Conservation (phyloP, 129 eudicot species). For the Tagetes erecta region DNA sequence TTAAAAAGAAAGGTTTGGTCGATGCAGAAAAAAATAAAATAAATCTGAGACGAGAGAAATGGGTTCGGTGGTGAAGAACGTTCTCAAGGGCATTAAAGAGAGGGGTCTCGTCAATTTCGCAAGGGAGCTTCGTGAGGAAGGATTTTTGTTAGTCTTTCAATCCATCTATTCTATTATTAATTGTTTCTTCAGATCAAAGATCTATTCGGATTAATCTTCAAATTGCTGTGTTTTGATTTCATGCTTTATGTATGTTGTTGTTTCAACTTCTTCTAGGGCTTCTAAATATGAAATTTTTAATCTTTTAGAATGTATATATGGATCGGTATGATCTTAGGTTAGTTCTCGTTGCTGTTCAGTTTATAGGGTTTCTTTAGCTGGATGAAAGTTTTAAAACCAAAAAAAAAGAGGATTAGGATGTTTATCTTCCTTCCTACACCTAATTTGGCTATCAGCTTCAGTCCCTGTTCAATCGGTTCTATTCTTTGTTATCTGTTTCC, state of each 20-base stretch:
- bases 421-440: no score
- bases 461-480: no score
- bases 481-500: no score
- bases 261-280: conserved; percentile 36
- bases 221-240: not conserved
- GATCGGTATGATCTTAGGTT: not conserved
- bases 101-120: conserved; percentile 61
- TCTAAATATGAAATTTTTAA: not conserved
- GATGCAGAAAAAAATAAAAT: not conserved
- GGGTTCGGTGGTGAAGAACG: conserved; percentile 72
- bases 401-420: no score
- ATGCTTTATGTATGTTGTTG: not conserved
- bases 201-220: not conserved
- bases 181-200: not conserved
- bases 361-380: conserved; percentile 10
- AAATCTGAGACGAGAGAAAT: conserved; percentile 26
- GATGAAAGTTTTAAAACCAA: not conserved
- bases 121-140: conserved; percentile 73
- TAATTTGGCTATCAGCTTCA: no score
- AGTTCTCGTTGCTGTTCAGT: not conserved
- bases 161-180: not conserved
- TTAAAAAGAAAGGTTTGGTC: not conserved
- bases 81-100: conserved; percentile 55
- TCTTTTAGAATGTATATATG: not conserved
- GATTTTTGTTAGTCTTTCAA: conserved; percentile 50